These are phyloP conservation scores for Trichoderma polysporum DNA, from an alignment of 2,329 filamentous ascomycete species.

Conservation along the genomic window DNA sequence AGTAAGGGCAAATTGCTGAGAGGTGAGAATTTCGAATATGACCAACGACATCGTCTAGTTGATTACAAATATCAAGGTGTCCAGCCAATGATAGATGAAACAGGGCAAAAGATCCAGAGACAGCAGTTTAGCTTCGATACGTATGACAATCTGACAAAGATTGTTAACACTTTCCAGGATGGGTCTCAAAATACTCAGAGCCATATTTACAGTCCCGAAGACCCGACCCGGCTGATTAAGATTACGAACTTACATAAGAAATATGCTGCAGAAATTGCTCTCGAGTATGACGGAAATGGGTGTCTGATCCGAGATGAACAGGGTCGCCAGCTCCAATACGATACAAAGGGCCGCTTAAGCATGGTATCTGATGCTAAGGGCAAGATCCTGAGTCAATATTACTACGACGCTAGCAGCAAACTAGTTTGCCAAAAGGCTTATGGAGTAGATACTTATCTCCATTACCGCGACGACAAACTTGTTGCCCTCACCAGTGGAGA, in stretches of 20 bases:
- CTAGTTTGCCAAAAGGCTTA: not conserved
- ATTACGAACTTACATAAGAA: not conserved
- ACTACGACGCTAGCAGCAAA: not conserved
- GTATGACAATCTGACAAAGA: not conserved
- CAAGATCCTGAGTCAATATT: not conserved
- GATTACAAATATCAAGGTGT: not conserved
- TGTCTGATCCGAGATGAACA: not conserved
- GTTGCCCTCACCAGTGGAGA: not conserved
- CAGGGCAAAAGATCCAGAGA: not conserved
- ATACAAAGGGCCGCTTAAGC: not conserved
- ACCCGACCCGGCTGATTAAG: not conserved
- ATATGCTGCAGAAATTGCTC: not conserved
- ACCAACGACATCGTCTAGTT: not conserved
- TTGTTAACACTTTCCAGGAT: not conserved
- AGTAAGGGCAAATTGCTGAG: not conserved
- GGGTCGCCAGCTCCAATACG: not conserved
- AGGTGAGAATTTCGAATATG: not conserved
- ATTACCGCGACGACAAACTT: not conserved
- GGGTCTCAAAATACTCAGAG: not conserved
- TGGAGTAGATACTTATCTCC: not conserved
- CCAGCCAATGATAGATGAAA: not conserved
- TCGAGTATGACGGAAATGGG: not conserved
- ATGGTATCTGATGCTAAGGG: not conserved
- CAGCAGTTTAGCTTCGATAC: not conserved
- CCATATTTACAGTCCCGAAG: not conserved